A percentile compares a stretch with the other conserved stretches of the same genome.
phyloP scores from a whole-genome alignment of 169 alveolate species.

The Plasmodium falciparum region DNA sequence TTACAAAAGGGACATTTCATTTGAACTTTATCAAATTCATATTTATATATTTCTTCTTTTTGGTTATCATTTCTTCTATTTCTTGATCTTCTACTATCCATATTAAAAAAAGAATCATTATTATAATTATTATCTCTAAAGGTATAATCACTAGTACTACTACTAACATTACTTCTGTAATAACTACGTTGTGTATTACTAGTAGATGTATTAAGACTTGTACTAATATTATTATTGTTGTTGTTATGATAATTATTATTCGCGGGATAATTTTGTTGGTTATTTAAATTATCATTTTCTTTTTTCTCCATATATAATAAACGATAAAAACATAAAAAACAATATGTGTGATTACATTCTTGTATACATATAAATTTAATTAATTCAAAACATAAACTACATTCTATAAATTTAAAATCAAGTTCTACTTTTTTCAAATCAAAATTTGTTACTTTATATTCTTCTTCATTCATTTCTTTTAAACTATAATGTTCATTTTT shows the following conservation, averaged over 20 bases:
- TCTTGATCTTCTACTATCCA: conserved; percentile 1
- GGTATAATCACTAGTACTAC: neutral
- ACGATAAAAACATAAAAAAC: conserved; percentile 75
- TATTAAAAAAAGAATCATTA: neutral
- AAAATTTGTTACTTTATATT: conserved; percentile 32
- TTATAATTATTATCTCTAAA: neutral
- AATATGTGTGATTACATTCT: conserved; percentile 76
- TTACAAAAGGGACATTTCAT: conserved; percentile 77
- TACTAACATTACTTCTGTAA: neutral
- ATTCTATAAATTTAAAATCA: conserved; percentile 71
- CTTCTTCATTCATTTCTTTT: conserved; percentile 53
- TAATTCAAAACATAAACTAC: conserved; percentile 71
- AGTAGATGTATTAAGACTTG: neutral
- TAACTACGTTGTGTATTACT: conserved; percentile 8
- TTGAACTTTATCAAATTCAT: conserved; percentile 41
- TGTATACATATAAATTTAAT: conserved; percentile 71
- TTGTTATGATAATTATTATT: neutral
- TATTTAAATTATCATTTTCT: conserved; percentile 42
- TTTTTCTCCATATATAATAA: conserved; percentile 64
- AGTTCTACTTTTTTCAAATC: conserved; percentile 71
- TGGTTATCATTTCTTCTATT: conserved; percentile 9
- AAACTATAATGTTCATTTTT: conserved; percentile 32
- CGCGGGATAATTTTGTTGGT: neutral
- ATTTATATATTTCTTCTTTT: conserved; percentile 53
- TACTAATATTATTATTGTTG: neutral